Evolutionary conservation across 2,329 filamentous ascomycete species (phyloP), one percentile per base, ranked within the genome.

Genomic region (Coniochaeta sp.): DNA sequence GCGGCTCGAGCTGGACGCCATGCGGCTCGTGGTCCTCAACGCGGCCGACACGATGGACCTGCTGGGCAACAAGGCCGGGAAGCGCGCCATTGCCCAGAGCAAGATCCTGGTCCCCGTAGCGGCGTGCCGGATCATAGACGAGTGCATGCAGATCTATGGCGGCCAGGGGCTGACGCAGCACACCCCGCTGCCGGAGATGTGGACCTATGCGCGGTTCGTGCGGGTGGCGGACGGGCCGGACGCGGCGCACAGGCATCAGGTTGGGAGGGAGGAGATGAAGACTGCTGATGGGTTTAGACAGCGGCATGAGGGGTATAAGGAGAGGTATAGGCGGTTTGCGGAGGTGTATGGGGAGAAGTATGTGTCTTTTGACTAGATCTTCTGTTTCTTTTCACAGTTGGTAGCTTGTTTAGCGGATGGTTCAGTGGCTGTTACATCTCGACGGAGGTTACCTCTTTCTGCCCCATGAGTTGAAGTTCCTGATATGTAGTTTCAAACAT

Each of bases 91-190:
- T 63, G 74, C 74, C 11, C 73, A 76, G 64, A 71, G 69, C 64
- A 77, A 76, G 66, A 75, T 76, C 61, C 68, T 76, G 65, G 70
- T 76, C 1, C 74, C 74, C n/a, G 71, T 70, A 55, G 69, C 72
- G 54, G 67, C 73, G 19, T 68, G 72, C 50, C 72, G 72, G 60
- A 70, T 75, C 44, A 76, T 77, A 58, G 74, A 77, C 64, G 73
- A 75, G 64, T 74, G 72, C 34, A 76, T 76, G 73, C 74, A 76
- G 63, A 70, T 76, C 54, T 76, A 75, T 64, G 74, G 74, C 52
- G 74, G 73, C 0, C 72, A 74, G 63, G 74, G 74, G 8, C 59
- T 77, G 16, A 76, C 73, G 17, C 74, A 77, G 61, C 73, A 76
- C 64, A 76, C 74, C 3, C 71, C 73, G 1, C 64, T 77, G 57